These are phyloP conservation scores for Stenogyne calaminthoides DNA, from an alignment of 305 asterid genomes.

Conservation along the genomic window DNA sequence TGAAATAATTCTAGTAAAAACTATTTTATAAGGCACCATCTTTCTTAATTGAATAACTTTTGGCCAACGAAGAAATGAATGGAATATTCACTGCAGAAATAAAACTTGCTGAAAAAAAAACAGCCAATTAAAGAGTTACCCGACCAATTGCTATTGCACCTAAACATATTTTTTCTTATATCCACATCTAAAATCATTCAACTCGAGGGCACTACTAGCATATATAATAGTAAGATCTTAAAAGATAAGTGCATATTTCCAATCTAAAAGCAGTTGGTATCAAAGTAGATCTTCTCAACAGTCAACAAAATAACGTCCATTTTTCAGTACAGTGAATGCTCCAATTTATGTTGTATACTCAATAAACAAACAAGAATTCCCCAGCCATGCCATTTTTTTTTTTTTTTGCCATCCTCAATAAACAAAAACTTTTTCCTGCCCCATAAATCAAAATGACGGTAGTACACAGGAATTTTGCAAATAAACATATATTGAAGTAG, in stretches of 20 bases:
- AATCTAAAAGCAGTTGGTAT: constrained; percentile 15
- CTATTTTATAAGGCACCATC: too few relatives aligned
- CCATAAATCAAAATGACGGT: too few relatives aligned
- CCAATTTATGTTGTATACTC: background rate
- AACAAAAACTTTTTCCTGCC: constrained; percentile 26
- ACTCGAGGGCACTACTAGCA: constrained; percentile 10
- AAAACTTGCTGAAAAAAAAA: too few relatives aligned
- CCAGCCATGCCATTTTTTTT: too few relatives aligned
- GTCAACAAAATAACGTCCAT: background rate
- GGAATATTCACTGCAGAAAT: too few relatives aligned
- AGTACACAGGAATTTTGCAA: too few relatives aligned
- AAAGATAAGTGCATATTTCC: background rate
- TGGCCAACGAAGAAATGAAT: too few relatives aligned
- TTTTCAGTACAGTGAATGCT: too few relatives aligned
- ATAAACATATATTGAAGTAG: too few relatives aligned
- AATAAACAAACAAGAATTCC: constrained; percentile 1
- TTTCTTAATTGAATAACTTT: too few relatives aligned
- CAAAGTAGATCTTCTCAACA: background rate
- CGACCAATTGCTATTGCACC: background rate
- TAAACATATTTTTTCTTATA: background rate
- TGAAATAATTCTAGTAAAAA: too few relatives aligned
- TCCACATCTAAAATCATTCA: background rate
- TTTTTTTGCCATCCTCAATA: background rate
- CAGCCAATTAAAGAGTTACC: background rate
- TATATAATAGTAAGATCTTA: constrained; percentile 10